Evolutionary conservation across 495 filamentous ascomycete species (phyloP).

Genomic region (Evansstolkia leycettana): DNA sequence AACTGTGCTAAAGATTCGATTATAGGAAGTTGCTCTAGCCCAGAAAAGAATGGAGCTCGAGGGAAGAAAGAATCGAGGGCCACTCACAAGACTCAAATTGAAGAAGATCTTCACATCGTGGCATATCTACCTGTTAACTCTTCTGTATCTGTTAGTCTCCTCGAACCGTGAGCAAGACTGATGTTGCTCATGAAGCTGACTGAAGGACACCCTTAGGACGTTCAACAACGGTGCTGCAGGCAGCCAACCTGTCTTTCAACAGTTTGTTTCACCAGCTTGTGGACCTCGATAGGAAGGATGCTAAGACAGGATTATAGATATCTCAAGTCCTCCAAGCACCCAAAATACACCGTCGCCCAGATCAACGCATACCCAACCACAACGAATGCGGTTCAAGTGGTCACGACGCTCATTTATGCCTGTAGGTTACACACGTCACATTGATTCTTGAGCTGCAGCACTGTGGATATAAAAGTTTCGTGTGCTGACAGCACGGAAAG

Average conservation of each 20-base stretch:
- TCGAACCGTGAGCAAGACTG: too few species aligned
- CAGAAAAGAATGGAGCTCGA: constrained; percentile 35
- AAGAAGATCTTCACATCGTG: constrained; percentile 42
- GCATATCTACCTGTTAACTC: constrained; percentile 35
- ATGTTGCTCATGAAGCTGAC: too few species aligned
- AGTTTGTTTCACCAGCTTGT: constrained; percentile 10
- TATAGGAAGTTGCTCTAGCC: constrained; percentile 30
- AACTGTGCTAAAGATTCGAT: neutral
- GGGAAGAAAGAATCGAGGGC: constrained; percentile 30
- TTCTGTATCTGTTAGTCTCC: constrained; percentile 26
- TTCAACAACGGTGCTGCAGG: constrained; percentile 27
- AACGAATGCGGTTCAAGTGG: constrained; percentile 32
- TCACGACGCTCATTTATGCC: constrained; percentile 33
- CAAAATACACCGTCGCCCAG: constrained; percentile 24
- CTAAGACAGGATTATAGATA: constrained; percentile 11
- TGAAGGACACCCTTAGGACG: constrained; percentile 10
- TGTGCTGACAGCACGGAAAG: constrained; percentile 9
- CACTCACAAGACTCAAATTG: constrained; percentile 33
- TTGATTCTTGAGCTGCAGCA: neutral
- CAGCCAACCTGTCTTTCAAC: constrained; percentile 25
- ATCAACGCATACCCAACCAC: constrained; percentile 37
- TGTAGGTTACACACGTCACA: constrained; percentile 19
- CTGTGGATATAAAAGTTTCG: too few species aligned
- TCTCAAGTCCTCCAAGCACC: constrained; percentile 25
- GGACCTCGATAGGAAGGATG: neutral